These are phyloP conservation scores for Plasmodium sp. DNA, from an alignment of 169 alveolate genomes.

Conservation along the genomic window DNA sequence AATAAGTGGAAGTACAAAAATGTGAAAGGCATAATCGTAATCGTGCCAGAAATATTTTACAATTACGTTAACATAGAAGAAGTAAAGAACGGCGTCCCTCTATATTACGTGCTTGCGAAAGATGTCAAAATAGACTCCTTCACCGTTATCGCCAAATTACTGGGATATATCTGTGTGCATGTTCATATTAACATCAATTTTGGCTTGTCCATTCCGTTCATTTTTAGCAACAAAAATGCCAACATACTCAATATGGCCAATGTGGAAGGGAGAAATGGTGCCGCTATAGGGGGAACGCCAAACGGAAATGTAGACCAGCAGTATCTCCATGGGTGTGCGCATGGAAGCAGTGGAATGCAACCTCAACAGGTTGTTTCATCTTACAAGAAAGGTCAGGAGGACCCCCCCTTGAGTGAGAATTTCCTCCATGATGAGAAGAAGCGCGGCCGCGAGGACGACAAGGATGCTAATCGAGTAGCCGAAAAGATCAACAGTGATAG, in stretches of 20 bases:
- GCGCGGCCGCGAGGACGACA: not conserved
- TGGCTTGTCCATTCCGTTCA: constrained; percentile 59
- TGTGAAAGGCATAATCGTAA: constrained; percentile 41
- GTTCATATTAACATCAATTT: constrained; percentile 42
- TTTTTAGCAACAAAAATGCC: constrained; percentile 24
- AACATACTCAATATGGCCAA: constrained; percentile 37
- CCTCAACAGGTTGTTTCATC: not conserved
- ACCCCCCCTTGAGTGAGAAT: not conserved
- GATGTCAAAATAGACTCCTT: constrained; percentile 45
- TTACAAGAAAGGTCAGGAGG: not conserved
- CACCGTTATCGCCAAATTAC: constrained; percentile 52
- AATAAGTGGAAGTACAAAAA: constrained; percentile 39
- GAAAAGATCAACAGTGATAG: not conserved
- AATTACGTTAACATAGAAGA: constrained; percentile 44
- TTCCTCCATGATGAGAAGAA: not conserved
- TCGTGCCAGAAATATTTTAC: constrained; percentile 52
- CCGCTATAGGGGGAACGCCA: not conserved
- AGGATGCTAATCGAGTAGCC: not conserved
- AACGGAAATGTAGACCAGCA: not conserved
- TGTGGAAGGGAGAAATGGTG: not conserved
- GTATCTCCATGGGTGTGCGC: not conserved
- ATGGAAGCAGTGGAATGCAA: not conserved
- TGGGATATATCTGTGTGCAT: constrained; percentile 62
- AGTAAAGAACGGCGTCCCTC: constrained; percentile 8
- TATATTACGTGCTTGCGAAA: constrained; percentile 32